Evolutionary conservation across 2,329 filamentous ascomycete genomes (phyloP), one percentile per base, ranked within the genome.

Genomic region (Ophiostoma piceae): DNA sequence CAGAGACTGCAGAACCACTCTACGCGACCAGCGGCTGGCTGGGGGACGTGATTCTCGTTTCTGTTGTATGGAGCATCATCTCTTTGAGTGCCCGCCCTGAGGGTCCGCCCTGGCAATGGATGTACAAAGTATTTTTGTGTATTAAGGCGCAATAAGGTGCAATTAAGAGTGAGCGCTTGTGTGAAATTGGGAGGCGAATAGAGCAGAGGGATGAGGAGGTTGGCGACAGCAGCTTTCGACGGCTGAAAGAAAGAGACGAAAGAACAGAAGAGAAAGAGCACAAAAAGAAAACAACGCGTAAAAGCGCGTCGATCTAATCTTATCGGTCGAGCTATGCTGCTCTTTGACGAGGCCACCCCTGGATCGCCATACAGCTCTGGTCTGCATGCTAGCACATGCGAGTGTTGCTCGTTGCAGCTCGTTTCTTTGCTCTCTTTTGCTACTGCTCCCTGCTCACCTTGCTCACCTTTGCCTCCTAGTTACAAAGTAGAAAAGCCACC

Each of bases 231-330:
- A n/a, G n/a, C n/a, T n/a, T n/a, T n/a, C n/a, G n/a, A n/a, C n/a
- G n/a, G n/a, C 26, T 29, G 26, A 29, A 29, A 29, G 26, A 29
- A 29, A 29, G 14, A 51, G 43, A n/a, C n/a, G 11, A 22, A 12
- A 14, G n/a, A 4, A 29, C 26, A 57, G 47, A 57, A 57, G 22
- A 12, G 11, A 22, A 51, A n/a, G 14, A 51, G 2, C 6, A 22
- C 1, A 3, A 9, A 19, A 64, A 37, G 22, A 64, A 14, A 64
- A 64, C n/a, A 57, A 26, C 51, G 51, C 51, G 51, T 57, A 57
- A 57, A 57, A 57, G 51, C 69, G 69, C 60, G 67, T 70, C 69
- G 68, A 70, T 70, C 71, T 70, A 67, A 71, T 71, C 71, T 70
- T 66, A 71, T 71, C 71, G 66, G 41, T 41, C 60, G 22, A 57